A percentile compares a stretch with the other conserved stretches of the same genome.
These are phyloP conservation scores for Leccinum olivaceopallidum DNA, from an alignment of 768 basidiomycete species.

Conservation along the genomic window DNA sequence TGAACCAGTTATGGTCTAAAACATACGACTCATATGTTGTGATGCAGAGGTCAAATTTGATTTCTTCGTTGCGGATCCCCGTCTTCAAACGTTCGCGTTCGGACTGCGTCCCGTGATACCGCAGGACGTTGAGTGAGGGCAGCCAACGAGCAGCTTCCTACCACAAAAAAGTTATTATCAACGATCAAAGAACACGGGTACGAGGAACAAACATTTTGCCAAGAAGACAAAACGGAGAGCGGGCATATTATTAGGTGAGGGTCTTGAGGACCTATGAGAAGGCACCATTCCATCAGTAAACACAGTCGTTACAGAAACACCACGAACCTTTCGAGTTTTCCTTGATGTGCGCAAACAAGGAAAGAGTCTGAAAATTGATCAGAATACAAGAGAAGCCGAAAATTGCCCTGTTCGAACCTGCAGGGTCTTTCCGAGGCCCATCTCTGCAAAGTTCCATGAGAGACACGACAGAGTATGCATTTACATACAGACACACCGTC, in stretches of 20 bases:
- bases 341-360: slow-evolving; percentile 67
- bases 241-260: slow-evolving; percentile 77
- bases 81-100: slow-evolving; percentile 60
- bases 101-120: slow-evolving; percentile 58
- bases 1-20: slow-evolving; percentile 61
- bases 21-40: slow-evolving; percentile 71
- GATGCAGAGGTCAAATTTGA: slow-evolving; percentile 50
- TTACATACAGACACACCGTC: slow-evolving; percentile 47
- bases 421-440: slow-evolving; percentile 67
- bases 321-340: slow-evolving; percentile 47
- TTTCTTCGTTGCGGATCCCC: slow-evolving; percentile 37
- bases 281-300: neutral
- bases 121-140: slow-evolving; percentile 50
- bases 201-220: slow-evolving; percentile 43
- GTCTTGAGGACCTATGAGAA: slow-evolving; percentile 39
- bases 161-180: slow-evolving; percentile 1
- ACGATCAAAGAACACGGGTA: neutral
- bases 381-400: neutral
- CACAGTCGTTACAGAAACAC: neutral
- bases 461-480: neutral
- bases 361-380: slow-evolving; percentile 43
- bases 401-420: slow-evolving; percentile 38
- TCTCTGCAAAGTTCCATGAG: slow-evolving; percentile 35
- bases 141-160: slow-evolving; percentile 58
- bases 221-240: slow-evolving; percentile 62